A percentile compares a stretch with the other conserved stretches of the same genome.
phyloP scores from a whole-genome alignment of 495 filamentous ascomycete genomes.

The Hyaloscypha bicolor region DNA sequence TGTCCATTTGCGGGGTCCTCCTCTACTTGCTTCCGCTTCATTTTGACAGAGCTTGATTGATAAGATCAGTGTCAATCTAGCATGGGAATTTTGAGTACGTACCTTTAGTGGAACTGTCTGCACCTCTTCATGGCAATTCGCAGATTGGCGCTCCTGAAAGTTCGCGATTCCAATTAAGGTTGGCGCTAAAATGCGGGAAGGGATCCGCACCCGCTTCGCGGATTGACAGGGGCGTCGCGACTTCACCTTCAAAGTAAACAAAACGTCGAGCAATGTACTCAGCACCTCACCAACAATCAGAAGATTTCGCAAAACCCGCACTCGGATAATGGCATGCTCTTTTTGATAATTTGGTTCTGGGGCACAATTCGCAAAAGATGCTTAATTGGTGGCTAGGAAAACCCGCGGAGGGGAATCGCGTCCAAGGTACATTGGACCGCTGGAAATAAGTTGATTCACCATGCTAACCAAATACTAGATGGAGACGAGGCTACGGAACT shows the following conservation, averaged over 20 bases:
- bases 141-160: slow-evolving; percentile 2
- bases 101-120: neutral
- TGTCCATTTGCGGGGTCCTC: slow-evolving; percentile 11
- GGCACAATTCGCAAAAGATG: slow-evolving; percentile 21
- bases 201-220: slow-evolving; percentile 21
- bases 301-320: neutral
- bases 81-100: neutral
- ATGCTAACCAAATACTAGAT: slow-evolving; percentile 32
- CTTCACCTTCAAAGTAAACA: slow-evolving; percentile 24
- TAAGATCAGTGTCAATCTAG: neutral
- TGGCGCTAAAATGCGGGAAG: slow-evolving; percentile 22
- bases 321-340: slow-evolving; percentile 9
- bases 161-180: slow-evolving; percentile 18
- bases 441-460: neutral
- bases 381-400: slow-evolving; percentile 34
- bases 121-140: neutral
- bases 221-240: slow-evolving; percentile 15
- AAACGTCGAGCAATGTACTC: slow-evolving; percentile 6
- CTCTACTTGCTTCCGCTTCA: slow-evolving; percentile 25
- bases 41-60: slow-evolving; percentile 2
- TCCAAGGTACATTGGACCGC: slow-evolving; percentile 23
- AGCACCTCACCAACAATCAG: neutral
- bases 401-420: slow-evolving; percentile 22
- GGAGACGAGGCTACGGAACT: slow-evolving; percentile 59
- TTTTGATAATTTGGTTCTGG: neutral